Evolutionary conservation across 805 yeast genomes (phyloP).

Genomic region (Brettanomyces anomalus): DNA sequence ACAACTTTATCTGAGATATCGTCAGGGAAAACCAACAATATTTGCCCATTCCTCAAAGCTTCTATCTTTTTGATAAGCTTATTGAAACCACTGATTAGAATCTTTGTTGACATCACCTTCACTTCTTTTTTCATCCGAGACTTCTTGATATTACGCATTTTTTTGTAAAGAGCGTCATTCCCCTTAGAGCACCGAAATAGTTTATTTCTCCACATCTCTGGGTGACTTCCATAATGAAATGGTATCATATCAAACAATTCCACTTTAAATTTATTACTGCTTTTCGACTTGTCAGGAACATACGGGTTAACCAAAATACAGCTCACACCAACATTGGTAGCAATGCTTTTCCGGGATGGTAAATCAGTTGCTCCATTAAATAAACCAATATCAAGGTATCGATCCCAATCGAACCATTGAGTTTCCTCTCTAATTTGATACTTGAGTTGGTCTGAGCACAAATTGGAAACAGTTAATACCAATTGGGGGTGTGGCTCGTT

Average conservation of each 20-base stretch:
- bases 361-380: conserved; percentile 15
- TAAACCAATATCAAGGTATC: conserved; percentile 20
- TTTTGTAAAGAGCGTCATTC: conserved; percentile 13
- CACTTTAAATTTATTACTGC: conserved; percentile 12
- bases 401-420: conserved; percentile 39
- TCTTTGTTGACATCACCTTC: conserved; percentile 15
- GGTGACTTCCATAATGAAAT: conserved; percentile 16
- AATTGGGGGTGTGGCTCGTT: conserved; percentile 26
- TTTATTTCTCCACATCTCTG: conserved; percentile 14
- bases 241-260: conserved; percentile 17
- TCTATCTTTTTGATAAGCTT: conserved; percentile 13
- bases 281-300: conserved; percentile 1
- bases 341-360: conserved; percentile 13
- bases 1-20: conserved; percentile 12
- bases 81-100: conserved; percentile 18
- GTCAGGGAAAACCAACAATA: conserved; percentile 22
- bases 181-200: conserved; percentile 15
- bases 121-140: conserved; percentile 9
- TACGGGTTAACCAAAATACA: conserved; percentile 18
- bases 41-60: conserved; percentile 5
- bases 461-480: conserved; percentile 17
- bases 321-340: conserved; percentile 16
- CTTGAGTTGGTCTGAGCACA: conserved; percentile 36
- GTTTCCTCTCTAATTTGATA: conserved; percentile 38
- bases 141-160: conserved; percentile 18